Base-by-base conservation (phyloP, 805 yeast species). In the Kurtzmaniella fragi region DNA sequence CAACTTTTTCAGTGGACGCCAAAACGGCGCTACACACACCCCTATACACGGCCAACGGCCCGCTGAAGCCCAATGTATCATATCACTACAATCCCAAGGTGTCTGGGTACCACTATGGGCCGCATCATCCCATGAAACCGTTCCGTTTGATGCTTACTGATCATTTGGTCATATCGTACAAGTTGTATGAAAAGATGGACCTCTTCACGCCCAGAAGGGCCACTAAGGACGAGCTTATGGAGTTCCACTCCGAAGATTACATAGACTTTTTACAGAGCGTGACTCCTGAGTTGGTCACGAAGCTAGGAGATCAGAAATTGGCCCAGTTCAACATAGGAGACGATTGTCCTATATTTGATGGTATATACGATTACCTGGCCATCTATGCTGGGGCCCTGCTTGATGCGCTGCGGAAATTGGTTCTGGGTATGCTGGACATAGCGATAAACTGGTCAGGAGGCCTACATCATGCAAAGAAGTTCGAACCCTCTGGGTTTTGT, bases 371-470 rank as follows among this genome's bases (percentile, higher is more conserved):
- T 59, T 91, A 86, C 59, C 83, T 93, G 48, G 75, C 87, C 34
- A 80, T 87, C 35, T 85, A 89, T 41, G 85, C 96, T 3, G 99
- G 99, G 13, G 96, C 96, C 9, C 84, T 95, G 10, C 72, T 91
- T 69, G 95, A 87, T 62, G 97, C 96, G 15, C 85, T 96, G 2
- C 78, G 95, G 23, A 82, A 93, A 48, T 70, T 90, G 34, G 83
- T 85, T 39, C 75, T 84, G 43, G 95, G 91, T 13, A 84, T 83
- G 71, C 83, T 91, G 52, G 98, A 90, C 59, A 85, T 91, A 35
- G 97, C 97, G 32, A 84, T 91, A 43, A 91, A 91, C 63, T 91
- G 95, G 86, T 85, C 95, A 10, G 98, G 98, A 30, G 98, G 98
- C 2, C 71, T 91, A 35, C 98, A 91, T 61, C 98, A 91, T 64